Evolutionary conservation across 768 basidiomycete genomes (phyloP), one percentile per base, ranked within the genome.

Genomic region (Bullera alba): DNA sequence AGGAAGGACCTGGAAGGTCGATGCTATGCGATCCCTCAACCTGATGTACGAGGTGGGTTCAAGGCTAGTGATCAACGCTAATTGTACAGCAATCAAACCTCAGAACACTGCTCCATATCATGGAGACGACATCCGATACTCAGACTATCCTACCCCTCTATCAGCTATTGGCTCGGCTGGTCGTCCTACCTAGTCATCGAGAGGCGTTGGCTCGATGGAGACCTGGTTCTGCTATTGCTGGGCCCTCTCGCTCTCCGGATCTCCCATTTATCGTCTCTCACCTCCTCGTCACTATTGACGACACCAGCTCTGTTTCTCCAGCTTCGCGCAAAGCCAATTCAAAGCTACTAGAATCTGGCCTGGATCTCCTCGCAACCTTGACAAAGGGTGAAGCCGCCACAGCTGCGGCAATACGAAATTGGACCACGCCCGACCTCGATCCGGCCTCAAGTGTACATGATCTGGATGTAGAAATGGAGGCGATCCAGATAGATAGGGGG

Each of bases 321-420:
- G 48, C 3, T 21, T 32, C n/a, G 10, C 17, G 42, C 27, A 32
- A 46, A 30, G 56, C 50, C 17, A 63, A 61, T 50, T 41, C 57
- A 8, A 67, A 69, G 48, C 35, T 69, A 34, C 57, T 64, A 12
- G 61, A 67, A 53, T 66, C 70, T 0, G 59, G 54, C 2, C 49
- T 72, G n/a, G 70, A 70, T 25, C 55, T 72, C 2, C 42, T 72
- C 28, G 62, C 65, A 2, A 57, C 65, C 1, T 22, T 70, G 32
- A 50, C 61, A 30, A 64, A 62, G 36, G 68, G 65, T 26, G 57
- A 69, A 35, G 35, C 57, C 16, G 35, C 41, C 1, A 36, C 65
- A 1, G 57, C 66, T 15, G 41, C 22, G 8, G 27, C 41, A 14
- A 50, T 63, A 14, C 19, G 53, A 17, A 25, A 30, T 5, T 64